phyloP scores from a whole-genome alignment of 768 basidiomycete species.

The Thelephora aurantiotincta region DNA sequence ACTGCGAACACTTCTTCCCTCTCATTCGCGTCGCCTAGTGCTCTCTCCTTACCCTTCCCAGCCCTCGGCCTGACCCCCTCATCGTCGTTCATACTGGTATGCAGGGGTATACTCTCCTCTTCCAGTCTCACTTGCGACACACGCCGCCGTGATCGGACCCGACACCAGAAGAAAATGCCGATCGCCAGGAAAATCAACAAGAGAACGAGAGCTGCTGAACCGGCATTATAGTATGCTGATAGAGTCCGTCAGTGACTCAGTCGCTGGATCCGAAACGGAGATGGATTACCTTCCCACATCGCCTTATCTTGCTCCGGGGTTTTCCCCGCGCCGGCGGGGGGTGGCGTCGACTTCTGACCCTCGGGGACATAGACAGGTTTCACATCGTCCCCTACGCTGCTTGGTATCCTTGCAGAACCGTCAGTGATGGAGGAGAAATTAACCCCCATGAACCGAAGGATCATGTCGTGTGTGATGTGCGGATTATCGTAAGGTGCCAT shows the following conservation, averaged over 20 bases:
- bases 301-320: conserved; percentile 70
- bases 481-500: conserved; percentile 91
- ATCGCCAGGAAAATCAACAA: conserved; percentile 55
- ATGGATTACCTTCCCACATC: conserved; percentile 69
- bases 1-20: conserved; percentile 28
- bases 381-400: conserved; percentile 56
- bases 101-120: conserved; percentile 66
- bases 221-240: conserved; percentile 88
- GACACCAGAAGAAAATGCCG: conserved; percentile 57
- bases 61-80: conserved; percentile 7
- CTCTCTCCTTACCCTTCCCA: conserved; percentile 24
- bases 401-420: conserved; percentile 69
- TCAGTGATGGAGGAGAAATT: conserved; percentile 75
- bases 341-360: conserved; percentile 20
- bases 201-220: conserved; percentile 76
- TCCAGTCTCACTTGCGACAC: conserved; percentile 24
- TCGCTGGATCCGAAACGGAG: not conserved
- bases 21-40: conserved; percentile 3
- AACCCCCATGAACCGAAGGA: conserved; percentile 90
- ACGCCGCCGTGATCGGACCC: conserved; percentile 38
- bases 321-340: conserved; percentile 31
- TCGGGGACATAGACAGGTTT: conserved; percentile 50
- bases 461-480: conserved; percentile 90
- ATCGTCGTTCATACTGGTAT: conserved; percentile 11
- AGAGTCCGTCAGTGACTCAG: conserved; percentile 1